phyloP scores from a whole-genome alignment of 2,329 filamentous ascomycete genomes.

The Alternaria brassicicola region DNA sequence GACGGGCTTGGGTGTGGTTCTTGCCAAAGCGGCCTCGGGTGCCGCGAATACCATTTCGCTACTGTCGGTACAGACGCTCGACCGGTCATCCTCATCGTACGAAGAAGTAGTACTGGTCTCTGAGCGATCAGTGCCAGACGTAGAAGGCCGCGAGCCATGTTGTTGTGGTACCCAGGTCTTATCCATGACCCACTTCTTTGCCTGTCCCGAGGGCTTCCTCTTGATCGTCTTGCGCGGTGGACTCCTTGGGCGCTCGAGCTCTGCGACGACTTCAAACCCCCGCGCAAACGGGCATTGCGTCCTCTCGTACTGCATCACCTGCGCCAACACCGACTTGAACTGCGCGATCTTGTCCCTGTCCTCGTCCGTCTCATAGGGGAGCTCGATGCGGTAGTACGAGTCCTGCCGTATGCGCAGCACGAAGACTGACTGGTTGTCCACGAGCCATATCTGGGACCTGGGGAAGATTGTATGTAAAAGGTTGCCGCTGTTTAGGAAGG shows the following conservation, averaged over 20 bases:
- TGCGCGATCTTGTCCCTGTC: constrained; percentile 69
- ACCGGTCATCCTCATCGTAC: constrained; percentile 45
- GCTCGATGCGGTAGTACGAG: constrained; percentile 88
- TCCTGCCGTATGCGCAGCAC: constrained; percentile 84
- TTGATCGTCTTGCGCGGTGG: constrained; percentile 58
- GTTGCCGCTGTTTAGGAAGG: constrained; percentile 84
- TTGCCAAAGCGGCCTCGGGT: constrained; percentile 26
- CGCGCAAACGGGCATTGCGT: constrained; percentile 86
- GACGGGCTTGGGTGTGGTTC: constrained; percentile 19
- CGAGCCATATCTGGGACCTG: constrained; percentile 92
- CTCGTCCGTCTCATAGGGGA: constrained; percentile 69
- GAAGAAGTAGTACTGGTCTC: constrained; percentile 40
- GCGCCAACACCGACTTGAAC: constrained; percentile 71
- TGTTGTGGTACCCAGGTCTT: constrained; percentile 57
- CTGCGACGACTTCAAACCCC: constrained; percentile 72
- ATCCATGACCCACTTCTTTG: constrained; percentile 58
- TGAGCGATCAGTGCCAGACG: constrained; percentile 37
- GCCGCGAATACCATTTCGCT: constrained; percentile 36
- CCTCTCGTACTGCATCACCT: constrained; percentile 83
- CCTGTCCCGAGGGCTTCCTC: constrained; percentile 63
- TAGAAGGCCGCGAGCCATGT: constrained; percentile 41
- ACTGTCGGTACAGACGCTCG: constrained; percentile 41
- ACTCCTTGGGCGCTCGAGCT: constrained; percentile 71
- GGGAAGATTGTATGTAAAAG: constrained; percentile 86
- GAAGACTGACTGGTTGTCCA: constrained; percentile 82